phyloP scores from a whole-genome alignment of 495 filamentous ascomycete species.

The Daldinia decipiens region DNA sequence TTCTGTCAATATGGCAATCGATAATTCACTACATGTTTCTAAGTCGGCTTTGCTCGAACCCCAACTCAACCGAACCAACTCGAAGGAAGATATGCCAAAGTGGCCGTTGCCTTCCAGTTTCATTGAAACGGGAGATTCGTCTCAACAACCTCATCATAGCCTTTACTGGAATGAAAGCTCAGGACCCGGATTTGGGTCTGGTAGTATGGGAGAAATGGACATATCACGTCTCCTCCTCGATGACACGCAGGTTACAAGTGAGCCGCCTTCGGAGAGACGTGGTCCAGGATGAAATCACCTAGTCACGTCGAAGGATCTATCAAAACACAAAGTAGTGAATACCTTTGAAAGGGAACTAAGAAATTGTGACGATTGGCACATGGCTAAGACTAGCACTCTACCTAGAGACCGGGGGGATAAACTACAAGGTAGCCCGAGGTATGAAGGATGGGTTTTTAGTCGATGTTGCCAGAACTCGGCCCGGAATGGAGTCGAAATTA shows the following conservation, averaged over 20 bases:
- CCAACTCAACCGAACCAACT: constrained; percentile 52
- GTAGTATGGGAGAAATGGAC: constrained; percentile 57
- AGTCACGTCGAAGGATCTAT: not conserved
- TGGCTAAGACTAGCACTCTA: not conserved
- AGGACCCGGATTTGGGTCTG: constrained; percentile 38
- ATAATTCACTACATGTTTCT: constrained; percentile 47
- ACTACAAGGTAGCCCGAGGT: constrained; percentile 4
- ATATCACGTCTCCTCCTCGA: constrained; percentile 61
- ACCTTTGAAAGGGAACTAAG: not conserved
- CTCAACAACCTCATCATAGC: constrained; percentile 35
- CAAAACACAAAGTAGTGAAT: not conserved
- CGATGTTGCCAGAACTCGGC: not conserved
- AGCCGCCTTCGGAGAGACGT: constrained; percentile 40
- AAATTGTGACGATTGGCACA: not conserved
- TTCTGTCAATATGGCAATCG: constrained; percentile 51
- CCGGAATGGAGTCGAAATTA: not conserved
- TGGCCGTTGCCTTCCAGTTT: constrained; percentile 44
- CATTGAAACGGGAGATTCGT: constrained; percentile 50
- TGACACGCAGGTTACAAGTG: constrained; percentile 48
- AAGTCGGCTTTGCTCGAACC: constrained; percentile 49
- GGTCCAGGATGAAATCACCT: constrained; percentile 38
- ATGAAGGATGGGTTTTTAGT: not conserved
- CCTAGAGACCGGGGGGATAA: not conserved
- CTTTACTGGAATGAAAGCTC: constrained; percentile 43
- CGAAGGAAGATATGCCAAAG: constrained; percentile 55